A percentile compares a stretch with the other conserved stretches of the same genome.
Conservation (phyloP, 2,329 filamentous ascomycete genomes). For the Aspergillus pseudonomiae region DNA sequence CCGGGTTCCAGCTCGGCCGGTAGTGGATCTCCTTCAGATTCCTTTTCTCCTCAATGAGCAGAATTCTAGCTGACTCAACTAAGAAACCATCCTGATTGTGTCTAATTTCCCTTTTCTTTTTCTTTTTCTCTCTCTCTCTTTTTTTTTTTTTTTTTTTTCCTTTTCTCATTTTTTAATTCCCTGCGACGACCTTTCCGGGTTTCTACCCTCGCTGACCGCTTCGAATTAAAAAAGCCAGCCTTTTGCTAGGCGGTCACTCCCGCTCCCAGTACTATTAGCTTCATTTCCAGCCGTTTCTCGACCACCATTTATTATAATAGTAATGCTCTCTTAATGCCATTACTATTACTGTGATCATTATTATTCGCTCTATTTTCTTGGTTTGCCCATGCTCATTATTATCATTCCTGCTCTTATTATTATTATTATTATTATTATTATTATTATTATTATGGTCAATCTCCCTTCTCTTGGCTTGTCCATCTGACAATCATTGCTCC, state of each 20-base stretch:
- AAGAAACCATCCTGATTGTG: slow-evolving; percentile 6
- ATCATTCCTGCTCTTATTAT: background rate
- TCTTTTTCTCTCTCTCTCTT: no score
- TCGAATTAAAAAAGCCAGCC: background rate
- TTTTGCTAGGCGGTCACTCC: slow-evolving; percentile 1
- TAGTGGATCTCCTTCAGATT: slow-evolving; percentile 8
- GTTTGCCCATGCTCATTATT: background rate
- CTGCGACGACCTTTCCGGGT: background rate
- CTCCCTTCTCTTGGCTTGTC: slow-evolving; percentile 3
- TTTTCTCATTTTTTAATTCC: background rate
- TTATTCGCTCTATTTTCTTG: background rate
- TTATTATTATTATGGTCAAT: background rate
- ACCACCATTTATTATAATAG: background rate
- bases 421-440: background rate
- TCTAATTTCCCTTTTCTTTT: background rate
- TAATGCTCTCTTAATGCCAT: background rate
- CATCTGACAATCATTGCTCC: background rate
- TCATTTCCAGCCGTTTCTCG: slow-evolving; percentile 1
- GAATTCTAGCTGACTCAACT: slow-evolving; percentile 1
- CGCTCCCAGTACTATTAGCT: background rate
- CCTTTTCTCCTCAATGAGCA: slow-evolving; percentile 10
- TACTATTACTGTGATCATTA: background rate
- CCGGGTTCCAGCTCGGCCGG: slow-evolving; percentile 11
- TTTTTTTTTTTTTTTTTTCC: background rate
- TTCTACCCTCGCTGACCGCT: background rate